phyloP scores from a whole-genome alignment of 768 basidiomycete species.

The Russula sp. region DNA sequence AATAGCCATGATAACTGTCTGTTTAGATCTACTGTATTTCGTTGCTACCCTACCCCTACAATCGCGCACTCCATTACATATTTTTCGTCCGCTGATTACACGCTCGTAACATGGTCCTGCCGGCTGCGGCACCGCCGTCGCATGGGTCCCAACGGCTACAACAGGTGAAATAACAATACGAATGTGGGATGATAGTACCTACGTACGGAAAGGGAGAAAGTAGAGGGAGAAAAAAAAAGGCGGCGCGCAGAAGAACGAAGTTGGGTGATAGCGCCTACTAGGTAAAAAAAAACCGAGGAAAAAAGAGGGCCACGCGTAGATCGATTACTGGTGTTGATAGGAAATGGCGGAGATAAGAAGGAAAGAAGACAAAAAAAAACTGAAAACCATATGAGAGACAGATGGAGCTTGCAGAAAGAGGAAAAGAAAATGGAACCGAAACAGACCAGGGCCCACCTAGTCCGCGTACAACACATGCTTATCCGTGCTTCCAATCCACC shows the following conservation, averaged over 20 bases:
- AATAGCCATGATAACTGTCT: background rate
- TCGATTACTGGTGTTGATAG: conserved; percentile 15
- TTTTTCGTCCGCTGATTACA: conserved; percentile 24
- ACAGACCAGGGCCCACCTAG: conserved; percentile 35
- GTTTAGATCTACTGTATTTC: conserved; percentile 1
- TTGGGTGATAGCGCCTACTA: conserved; percentile 1
- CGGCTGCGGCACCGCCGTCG: conserved; percentile 11
- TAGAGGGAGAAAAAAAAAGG: background rate
- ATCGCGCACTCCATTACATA: conserved; percentile 24
- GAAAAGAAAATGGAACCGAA: background rate
- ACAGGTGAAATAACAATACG: conserved; percentile 28
- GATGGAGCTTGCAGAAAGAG: conserved; percentile 10
- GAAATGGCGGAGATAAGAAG: background rate
- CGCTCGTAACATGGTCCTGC: conserved; percentile 20
- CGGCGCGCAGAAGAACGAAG: conserved; percentile 17
- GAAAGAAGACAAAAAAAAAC: background rate
- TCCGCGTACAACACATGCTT: conserved; percentile 83
- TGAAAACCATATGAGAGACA: conserved; percentile 17
- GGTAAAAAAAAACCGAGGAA: background rate
- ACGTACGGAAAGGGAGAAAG: conserved; percentile 3
- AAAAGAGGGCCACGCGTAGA: conserved; percentile 5
- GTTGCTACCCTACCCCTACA: conserved; percentile 21
- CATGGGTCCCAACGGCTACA: conserved; percentile 22
- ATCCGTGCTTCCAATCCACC: conserved; percentile 76
- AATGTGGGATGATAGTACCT: conserved; percentile 22